Evolutionary conservation across 345 rosid species (phyloP).

Genomic region (Brassica carinata): DNA sequence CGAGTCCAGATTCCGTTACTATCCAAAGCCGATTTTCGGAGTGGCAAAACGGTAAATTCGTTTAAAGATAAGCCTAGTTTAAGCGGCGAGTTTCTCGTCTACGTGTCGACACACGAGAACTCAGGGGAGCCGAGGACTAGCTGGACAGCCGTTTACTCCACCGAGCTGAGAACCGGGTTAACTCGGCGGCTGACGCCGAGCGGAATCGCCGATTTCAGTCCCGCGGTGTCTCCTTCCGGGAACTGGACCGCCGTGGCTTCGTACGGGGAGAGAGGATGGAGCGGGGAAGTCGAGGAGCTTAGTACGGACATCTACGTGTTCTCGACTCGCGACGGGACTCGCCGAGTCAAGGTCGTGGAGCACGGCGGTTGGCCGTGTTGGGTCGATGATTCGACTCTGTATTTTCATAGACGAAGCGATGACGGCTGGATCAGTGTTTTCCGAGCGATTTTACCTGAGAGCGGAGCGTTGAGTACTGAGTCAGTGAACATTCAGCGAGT

Average conservation of each 20-base stretch:
- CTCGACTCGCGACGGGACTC: slow-evolving; percentile 73
- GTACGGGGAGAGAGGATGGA: slow-evolving; percentile 69
- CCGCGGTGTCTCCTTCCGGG: slow-evolving; percentile 84
- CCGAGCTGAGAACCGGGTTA: slow-evolving; percentile 56
- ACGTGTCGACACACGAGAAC: slow-evolving; percentile 83
- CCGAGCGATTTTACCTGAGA: slow-evolving; percentile 50
- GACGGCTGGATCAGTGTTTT: slow-evolving; percentile 84
- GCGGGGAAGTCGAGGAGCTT: slow-evolving; percentile 75
- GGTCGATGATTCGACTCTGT: slow-evolving; percentile 76
- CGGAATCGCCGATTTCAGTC: slow-evolving; percentile 76
- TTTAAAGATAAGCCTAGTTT: slow-evolving; percentile 76
- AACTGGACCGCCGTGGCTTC: slow-evolving; percentile 75
- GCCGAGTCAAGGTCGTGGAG: slow-evolving; percentile 68
- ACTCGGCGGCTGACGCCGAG: slow-evolving; percentile 72
- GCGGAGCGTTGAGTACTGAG: slow-evolving; percentile 39
- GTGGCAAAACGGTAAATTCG: slow-evolving; percentile 51
- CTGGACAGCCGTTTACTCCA: slow-evolving; percentile 82
- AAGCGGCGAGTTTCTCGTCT: slow-evolving; percentile 55
- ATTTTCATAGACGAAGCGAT: slow-evolving; percentile 68
- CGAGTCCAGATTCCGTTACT: slow-evolving; percentile 62
- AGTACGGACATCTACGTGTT: slow-evolving; percentile 73
- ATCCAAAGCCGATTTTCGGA: slow-evolving; percentile 24
- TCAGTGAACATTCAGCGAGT: slow-evolving; percentile 60
- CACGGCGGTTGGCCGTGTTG: slow-evolving; percentile 95
- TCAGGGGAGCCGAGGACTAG: slow-evolving; percentile 65